Evolutionary conservation across 805 yeast genomes (phyloP), one percentile per base, ranked within the genome.

Genomic region (Wickerhamiella vanderwaltii): DNA sequence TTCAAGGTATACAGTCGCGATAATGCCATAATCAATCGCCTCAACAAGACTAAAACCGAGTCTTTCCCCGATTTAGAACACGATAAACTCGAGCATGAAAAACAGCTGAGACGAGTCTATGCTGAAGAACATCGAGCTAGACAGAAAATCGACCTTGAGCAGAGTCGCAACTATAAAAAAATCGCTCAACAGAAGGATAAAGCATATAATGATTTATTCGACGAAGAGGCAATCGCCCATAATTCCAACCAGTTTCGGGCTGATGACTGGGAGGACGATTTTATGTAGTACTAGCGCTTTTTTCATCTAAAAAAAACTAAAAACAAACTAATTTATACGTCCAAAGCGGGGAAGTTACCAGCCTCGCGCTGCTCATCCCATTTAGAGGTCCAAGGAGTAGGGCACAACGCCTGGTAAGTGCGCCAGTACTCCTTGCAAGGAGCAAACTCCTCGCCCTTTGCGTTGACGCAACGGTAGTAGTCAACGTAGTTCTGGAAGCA

Each of bases 401-500:
- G 66, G 57, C 68, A 64, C 46, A 65, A 70, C 18, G 95, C 75
- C 55, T 80, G 75, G 73, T 73, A 91, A 44, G 96, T 84, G 66
- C 75, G 80, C 77, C 75, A 83, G 72, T 91, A 91, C 56, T 83
- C 87, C 68, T 86, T 74, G 68, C 98, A 91, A 60, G 97, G 97
- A 57, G 87, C 94, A 61, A 91, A 91, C 48, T 87, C 97, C 69
- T 88, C 96, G 61, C 98, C 98, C 71, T 88, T 88, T 53, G 87
- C 85, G 59, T 78, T 81, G 62, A 91, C 76, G 72, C 98, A 91
- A 67, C 86, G 87, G 79, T 82, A 91, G 77, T 88, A 91, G 68
- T 91, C 98, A 59, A 91, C 85, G 71, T 88, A 91, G 55, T 88
- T 74, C 71, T 88, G 96, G 78, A 88, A 93, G 73, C 97, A 91